These are phyloP conservation scores for Phialemoniopsis sp. DNA, from an alignment of 2,329 filamentous ascomycete species.

Conservation along the genomic window DNA sequence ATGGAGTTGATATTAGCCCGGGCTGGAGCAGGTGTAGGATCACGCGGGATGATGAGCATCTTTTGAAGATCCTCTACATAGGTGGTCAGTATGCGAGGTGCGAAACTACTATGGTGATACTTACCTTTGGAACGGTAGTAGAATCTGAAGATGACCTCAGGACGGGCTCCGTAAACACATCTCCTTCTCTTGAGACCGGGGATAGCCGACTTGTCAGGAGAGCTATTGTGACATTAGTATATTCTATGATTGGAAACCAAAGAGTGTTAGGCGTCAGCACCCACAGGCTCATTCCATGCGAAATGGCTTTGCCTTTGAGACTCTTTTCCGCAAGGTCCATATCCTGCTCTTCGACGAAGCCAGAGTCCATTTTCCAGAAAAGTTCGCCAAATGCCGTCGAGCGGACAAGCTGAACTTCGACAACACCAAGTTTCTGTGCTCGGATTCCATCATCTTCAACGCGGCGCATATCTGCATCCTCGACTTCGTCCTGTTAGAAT, in stretches of 20 bases:
- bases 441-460: conserved; percentile 15
- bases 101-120: neutral
- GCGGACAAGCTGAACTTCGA: conserved; percentile 15
- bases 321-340: conserved; percentile 22
- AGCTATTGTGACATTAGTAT: too few species aligned
- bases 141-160: conserved; percentile 18
- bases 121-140: conserved; percentile 24
- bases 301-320: conserved; percentile 25
- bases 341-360: neutral
- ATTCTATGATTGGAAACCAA: too few species aligned
- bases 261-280: too few species aligned
- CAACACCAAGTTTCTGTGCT: conserved; percentile 17
- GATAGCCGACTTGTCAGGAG: too few species aligned
- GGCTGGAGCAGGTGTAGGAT: conserved; percentile 11
- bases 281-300: conserved; percentile 23
- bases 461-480: neutral
- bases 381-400: neutral
- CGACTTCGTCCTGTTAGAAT: neutral
- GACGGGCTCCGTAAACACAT: too few species aligned
- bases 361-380: neutral
- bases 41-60: conserved; percentile 22
- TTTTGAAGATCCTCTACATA: conserved; percentile 21
- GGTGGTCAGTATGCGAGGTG: neutral
- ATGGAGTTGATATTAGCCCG: conserved; percentile 12
- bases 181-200: too few species aligned